A percentile compares a stretch with the other conserved stretches of the same genome.
These are phyloP conservation scores for Choiromyces venosus DNA, from an alignment of 495 filamentous ascomycete species.

Conservation along the genomic window DNA sequence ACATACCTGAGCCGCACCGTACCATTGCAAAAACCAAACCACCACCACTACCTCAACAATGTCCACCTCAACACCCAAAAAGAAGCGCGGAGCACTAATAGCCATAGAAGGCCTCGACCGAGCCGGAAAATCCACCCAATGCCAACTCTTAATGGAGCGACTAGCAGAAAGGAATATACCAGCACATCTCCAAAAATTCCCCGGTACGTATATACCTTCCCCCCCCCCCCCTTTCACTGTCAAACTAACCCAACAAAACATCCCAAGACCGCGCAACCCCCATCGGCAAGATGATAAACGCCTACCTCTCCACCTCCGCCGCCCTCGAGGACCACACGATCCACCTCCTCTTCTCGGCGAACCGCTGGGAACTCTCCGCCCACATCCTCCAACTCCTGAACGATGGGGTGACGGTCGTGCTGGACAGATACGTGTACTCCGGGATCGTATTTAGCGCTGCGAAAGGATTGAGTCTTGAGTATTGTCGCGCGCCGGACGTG, in stretches of 20 bases:
- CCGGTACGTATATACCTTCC: slow-evolving; percentile 69
- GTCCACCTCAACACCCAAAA: slow-evolving; percentile 22
- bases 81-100: slow-evolving; percentile 66
- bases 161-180: slow-evolving; percentile 57
- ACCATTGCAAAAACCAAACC: not conserved
- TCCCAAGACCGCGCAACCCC: slow-evolving; percentile 74
- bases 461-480: slow-evolving; percentile 78
- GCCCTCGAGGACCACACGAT: slow-evolving; percentile 86
- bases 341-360: slow-evolving; percentile 91
- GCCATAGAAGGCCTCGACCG: slow-evolving; percentile 92
- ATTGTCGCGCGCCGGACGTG: slow-evolving; percentile 64
- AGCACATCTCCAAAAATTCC: slow-evolving; percentile 77
- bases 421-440: slow-evolving; percentile 91
- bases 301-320: slow-evolving; percentile 68
- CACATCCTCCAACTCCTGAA: slow-evolving; percentile 9
- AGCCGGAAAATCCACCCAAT: slow-evolving; percentile 94
- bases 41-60: slow-evolving; percentile 5
- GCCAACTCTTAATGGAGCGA: slow-evolving; percentile 60
- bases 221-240: slow-evolving; percentile 65
- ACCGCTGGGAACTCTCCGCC: slow-evolving; percentile 73
- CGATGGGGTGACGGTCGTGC: slow-evolving; percentile 66
- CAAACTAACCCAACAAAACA: slow-evolving; percentile 76
- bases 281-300: slow-evolving; percentile 84
- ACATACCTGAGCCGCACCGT: not conserved
- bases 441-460: slow-evolving; percentile 95